Percentiles rank a stretch among this genome's conserved stretches.
These are phyloP conservation scores for Sanghuangporus sanghuang DNA, from an alignment of 1,284 basidiomycete genomes.

Conservation along the genomic window DNA sequence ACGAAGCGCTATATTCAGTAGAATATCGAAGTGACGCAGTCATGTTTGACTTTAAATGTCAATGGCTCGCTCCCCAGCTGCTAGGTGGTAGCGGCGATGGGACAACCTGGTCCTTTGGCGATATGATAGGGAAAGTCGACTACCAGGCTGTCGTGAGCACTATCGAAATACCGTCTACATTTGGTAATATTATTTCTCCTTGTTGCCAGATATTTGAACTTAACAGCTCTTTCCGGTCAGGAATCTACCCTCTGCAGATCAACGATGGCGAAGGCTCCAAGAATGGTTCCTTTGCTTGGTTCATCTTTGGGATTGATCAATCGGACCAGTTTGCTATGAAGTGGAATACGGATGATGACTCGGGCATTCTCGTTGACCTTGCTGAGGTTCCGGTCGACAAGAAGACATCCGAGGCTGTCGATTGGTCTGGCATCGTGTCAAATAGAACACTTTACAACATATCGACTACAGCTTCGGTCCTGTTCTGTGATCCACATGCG, in stretches of 20 bases:
- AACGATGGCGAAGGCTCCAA: background rate
- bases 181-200: background rate
- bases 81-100: background rate
- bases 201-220: background rate
- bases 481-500: background rate
- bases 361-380: background rate
- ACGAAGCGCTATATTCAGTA: background rate
- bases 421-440: background rate
- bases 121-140: background rate
- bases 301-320: background rate
- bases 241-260: background rate
- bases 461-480: background rate
- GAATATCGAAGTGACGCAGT: background rate
- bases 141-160: background rate
- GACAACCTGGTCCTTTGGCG: background rate
- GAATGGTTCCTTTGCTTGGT: background rate
- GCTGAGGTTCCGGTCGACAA: background rate
- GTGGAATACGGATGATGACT: background rate
- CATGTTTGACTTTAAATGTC: background rate
- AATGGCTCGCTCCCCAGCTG: background rate
- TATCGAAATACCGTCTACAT: background rate
- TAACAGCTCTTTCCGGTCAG: background rate
- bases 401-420: background rate
- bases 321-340: background rate
- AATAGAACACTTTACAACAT: background rate